Evolutionary conservation across 1,139 yeast genomes (phyloP).

Genomic region (Taphrina flavorubra): DNA sequence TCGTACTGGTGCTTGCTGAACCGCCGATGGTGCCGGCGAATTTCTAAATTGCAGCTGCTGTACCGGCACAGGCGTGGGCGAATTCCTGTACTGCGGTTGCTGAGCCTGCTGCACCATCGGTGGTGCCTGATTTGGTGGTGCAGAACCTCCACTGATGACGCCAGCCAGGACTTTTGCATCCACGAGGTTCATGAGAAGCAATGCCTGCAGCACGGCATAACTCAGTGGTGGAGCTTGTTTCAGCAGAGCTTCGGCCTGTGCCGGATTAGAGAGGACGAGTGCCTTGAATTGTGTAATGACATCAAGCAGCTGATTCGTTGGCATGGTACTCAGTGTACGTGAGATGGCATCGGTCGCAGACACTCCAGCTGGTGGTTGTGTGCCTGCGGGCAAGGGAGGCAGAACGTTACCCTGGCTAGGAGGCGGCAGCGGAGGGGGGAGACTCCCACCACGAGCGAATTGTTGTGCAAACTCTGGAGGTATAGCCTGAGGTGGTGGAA

Average conservation of each 20-base stretch:
- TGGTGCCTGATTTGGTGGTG: slow-evolving; percentile 47
- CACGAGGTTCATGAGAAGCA: slow-evolving; percentile 65
- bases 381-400: slow-evolving; percentile 45
- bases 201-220: slow-evolving; percentile 79
- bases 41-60: slow-evolving; percentile 38
- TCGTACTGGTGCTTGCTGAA: background rate
- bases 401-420: slow-evolving; percentile 24
- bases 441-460: slow-evolving; percentile 21
- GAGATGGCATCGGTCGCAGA: slow-evolving; percentile 69
- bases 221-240: slow-evolving; percentile 77
- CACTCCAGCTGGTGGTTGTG: slow-evolving; percentile 55
- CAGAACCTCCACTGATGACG: slow-evolving; percentile 49
- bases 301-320: slow-evolving; percentile 62
- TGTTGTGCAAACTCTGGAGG: slow-evolving; percentile 34
- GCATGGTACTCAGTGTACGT: slow-evolving; percentile 62
- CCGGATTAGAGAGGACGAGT: slow-evolving; percentile 68
- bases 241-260: slow-evolving; percentile 66
- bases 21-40: slow-evolving; percentile 45
- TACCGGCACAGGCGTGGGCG: slow-evolving; percentile 38
- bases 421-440: slow-evolving; percentile 40
- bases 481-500: slow-evolving; percentile 48
- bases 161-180: slow-evolving; percentile 61
- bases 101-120: slow-evolving; percentile 42
- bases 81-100: slow-evolving; percentile 38
- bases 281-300: slow-evolving; percentile 67